These are phyloP conservation scores for Globisporangium barbulae DNA, from an alignment of 352 stramenopile species.

Conservation along the genomic window DNA sequence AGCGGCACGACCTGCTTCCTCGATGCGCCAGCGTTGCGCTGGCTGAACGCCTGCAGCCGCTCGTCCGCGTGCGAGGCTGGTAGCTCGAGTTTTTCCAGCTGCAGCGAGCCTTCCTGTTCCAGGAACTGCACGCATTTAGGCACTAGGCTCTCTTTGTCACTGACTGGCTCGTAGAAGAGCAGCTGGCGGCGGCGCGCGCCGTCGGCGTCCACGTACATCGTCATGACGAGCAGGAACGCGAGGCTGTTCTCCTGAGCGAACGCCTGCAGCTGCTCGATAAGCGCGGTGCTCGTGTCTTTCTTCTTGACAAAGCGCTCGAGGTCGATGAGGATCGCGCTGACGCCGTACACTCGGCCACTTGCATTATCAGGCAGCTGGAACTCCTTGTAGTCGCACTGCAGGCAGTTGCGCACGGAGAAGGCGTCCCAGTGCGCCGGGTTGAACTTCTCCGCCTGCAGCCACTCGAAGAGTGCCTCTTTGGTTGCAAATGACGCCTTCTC, in stretches of 20 bases:
- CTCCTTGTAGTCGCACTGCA: constrained; percentile 82
- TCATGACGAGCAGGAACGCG: constrained; percentile 69
- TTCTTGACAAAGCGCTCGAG: constrained; percentile 52
- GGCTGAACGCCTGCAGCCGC: constrained; percentile 41
- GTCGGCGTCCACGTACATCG: constrained; percentile 45
- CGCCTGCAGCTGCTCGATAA: constrained; percentile 27
- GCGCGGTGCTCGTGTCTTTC: constrained; percentile 21
- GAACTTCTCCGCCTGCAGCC: constrained; percentile 70
- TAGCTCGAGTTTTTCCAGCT: constrained; percentile 36
- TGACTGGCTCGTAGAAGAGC: constrained; percentile 42
- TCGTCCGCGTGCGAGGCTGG: constrained; percentile 26
- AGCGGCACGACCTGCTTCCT: constrained; percentile 80
- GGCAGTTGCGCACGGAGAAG: constrained; percentile 64
- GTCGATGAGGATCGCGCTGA: constrained; percentile 62
- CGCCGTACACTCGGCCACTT: constrained; percentile 32
- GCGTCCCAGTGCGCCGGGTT: constrained; percentile 52
- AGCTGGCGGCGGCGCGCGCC: constrained; percentile 49
- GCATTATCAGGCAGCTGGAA: constrained; percentile 32
- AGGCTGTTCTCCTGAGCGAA: constrained; percentile 50
- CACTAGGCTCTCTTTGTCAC: constrained; percentile 11
- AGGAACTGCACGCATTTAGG: constrained; percentile 40
- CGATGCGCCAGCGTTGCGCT: constrained; percentile 59
- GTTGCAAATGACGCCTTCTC: constrained; percentile 42
- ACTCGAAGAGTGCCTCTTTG: constrained; percentile 50
- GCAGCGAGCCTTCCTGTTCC: constrained; percentile 32